Conservation (phyloP, 345 rosid species). For the Brassica napus region Da-Ae NC_063440.1:25051001-25051500, state of each 20-base stretch:
- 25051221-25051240: background rate
- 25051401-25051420: slow-evolving; percentile 40
- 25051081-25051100: background rate
- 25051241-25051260: slow-evolving; percentile 1
- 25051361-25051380: slow-evolving; percentile 38
- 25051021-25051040: background rate
- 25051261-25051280: slow-evolving; percentile 1
- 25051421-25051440: slow-evolving; percentile 19
- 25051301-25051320: slow-evolving; percentile 8
- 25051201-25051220: background rate
- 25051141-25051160: slow-evolving; percentile 16
- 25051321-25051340: slow-evolving; percentile 11
- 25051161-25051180: slow-evolving; percentile 3
- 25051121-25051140: slow-evolving; percentile 7
- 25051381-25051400: slow-evolving; percentile 42
- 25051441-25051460: slow-evolving; percentile 12
- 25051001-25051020: background rate
- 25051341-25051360: slow-evolving; percentile 63
- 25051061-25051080: background rate
- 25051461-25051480: slow-evolving; percentile 31
- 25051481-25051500: slow-evolving; percentile 50
- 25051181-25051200: background rate
- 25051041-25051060: background rate
- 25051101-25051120: slow-evolving; percentile 8
- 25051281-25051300: slow-evolving; percentile 7